These are phyloP conservation scores for Trifolium fragiferum DNA, from an alignment of 306 rosid genomes.

Conservation along the genomic window DNA sequence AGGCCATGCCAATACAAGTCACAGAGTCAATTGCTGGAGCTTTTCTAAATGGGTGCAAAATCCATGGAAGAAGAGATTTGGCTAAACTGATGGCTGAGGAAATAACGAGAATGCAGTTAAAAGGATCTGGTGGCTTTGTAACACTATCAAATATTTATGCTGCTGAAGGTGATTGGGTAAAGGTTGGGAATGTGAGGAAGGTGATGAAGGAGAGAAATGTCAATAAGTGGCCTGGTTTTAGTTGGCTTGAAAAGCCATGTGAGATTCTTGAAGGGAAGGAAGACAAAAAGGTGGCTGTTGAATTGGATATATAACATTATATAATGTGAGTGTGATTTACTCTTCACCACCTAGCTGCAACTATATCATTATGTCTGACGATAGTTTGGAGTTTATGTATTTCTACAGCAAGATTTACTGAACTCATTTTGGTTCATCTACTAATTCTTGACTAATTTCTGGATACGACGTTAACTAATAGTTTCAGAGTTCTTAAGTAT, in stretches of 20 bases:
- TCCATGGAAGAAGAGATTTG: constrained; percentile 72
- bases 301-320: constrained; percentile 20
- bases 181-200: constrained; percentile 61
- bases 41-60: constrained; percentile 66
- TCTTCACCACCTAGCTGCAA: constrained; percentile 2
- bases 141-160: constrained; percentile 73
- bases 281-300: constrained; percentile 12
- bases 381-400: not conserved
- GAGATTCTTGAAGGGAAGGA: constrained; percentile 25
- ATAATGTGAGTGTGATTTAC: not conserved
- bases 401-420: constrained; percentile 11
- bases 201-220: constrained; percentile 59
- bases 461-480: not conserved
- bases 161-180: constrained; percentile 71
- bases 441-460: not conserved
- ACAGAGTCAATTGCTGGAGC: constrained; percentile 67
- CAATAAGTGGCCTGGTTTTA: constrained; percentile 56
- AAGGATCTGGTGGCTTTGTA: constrained; percentile 62
- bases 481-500: not conserved
- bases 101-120: constrained; percentile 53
- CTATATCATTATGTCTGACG: not conserved
- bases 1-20: constrained; percentile 50
- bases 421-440: constrained; percentile 20
- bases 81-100: constrained; percentile 58
- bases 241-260: constrained; percentile 52